Conservation (phyloP, 2,329 filamentous ascomycete genomes). For the Pyricularia sp. region DNA sequence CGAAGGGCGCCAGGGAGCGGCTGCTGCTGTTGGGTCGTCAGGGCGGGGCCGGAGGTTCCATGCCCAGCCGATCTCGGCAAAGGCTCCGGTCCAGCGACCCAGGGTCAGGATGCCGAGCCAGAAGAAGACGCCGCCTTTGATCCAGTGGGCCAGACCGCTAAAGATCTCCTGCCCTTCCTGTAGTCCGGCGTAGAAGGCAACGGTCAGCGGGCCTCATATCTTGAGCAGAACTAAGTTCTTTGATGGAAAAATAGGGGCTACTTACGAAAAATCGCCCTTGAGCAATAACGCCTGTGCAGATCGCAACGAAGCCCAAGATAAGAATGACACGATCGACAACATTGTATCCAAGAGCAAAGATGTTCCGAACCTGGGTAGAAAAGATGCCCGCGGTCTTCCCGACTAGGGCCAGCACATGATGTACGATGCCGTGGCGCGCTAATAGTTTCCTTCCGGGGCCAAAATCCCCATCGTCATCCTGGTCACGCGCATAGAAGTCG, state of each 20-base stretch:
- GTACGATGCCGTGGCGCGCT: not conserved
- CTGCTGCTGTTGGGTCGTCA: slow-evolving; percentile 30
- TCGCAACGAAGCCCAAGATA: slow-evolving; percentile 59
- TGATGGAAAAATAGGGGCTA: not conserved
- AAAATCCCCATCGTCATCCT: slow-evolving; percentile 25
- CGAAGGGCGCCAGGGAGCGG: slow-evolving; percentile 48
- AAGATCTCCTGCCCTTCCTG: slow-evolving; percentile 59
- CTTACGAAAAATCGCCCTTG: slow-evolving; percentile 78
- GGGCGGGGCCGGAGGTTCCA: slow-evolving; percentile 68
- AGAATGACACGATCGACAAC: slow-evolving; percentile 65
- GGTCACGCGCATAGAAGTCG: slow-evolving; percentile 31
- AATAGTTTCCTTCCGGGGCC: slow-evolving; percentile 24
- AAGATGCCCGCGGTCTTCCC: slow-evolving; percentile 21
- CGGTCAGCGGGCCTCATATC: not conserved
- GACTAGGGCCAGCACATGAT: not conserved
- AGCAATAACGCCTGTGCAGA: slow-evolving; percentile 60
- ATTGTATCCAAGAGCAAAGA: slow-evolving; percentile 48
- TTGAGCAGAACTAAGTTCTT: not conserved
- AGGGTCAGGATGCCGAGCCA: slow-evolving; percentile 82
- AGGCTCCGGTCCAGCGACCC: slow-evolving; percentile 81
- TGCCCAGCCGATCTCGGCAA: slow-evolving; percentile 83
- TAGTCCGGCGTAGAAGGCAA: not conserved
- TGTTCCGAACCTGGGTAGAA: slow-evolving; percentile 41
- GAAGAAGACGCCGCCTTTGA: slow-evolving; percentile 92
- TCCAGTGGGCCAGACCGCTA: slow-evolving; percentile 80